These are phyloP conservation scores for Arthrobotrys megalospora DNA, from an alignment of 2,329 filamentous ascomycete genomes.

Conservation along the genomic window DNA sequence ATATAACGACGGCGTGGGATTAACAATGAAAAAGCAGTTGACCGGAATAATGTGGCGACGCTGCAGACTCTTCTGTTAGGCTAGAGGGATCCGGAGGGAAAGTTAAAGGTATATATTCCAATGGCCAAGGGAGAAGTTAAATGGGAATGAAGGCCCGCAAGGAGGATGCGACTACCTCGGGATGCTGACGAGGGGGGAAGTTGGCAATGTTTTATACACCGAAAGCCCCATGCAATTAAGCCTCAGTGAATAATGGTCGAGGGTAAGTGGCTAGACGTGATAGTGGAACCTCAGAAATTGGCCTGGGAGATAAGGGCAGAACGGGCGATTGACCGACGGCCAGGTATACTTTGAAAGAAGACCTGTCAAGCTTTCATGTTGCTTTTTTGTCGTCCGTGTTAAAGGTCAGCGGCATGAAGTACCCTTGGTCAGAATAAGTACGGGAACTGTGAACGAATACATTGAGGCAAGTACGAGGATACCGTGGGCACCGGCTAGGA, in stretches of 20 bases:
- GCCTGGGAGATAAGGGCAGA: conserved; percentile 30
- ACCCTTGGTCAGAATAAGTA: not conserved
- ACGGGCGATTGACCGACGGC: not conserved
- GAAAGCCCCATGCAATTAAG: conserved; percentile 7
- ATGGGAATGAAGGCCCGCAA: conserved; percentile 5
- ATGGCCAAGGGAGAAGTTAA: conserved; percentile 13
- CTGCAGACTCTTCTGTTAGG: not conserved
- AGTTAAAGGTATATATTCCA: not conserved
- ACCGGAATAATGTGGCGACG: not conserved
- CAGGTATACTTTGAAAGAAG: conserved; percentile 21
- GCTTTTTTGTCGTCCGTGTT: conserved; percentile 2
- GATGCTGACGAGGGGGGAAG: conserved; percentile 46
- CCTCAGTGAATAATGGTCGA: conserved; percentile 10
- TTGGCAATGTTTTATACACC: conserved; percentile 58
- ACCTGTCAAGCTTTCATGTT: conserved; percentile 38
- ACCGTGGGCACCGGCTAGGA: not conserved
- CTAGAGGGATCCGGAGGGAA: not conserved
- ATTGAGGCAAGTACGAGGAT: not conserved
- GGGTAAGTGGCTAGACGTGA: conserved; percentile 12
- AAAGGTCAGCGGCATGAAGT: not conserved
- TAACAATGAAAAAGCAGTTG: not conserved
- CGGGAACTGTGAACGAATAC: not conserved
- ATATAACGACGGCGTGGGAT: not conserved
- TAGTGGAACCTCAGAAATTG: not conserved
- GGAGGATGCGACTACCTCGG: conserved; percentile 10